These are phyloP conservation scores for Aspergillus bridgeri DNA, from an alignment of 495 filamentous ascomycete genomes.

Conservation along the genomic window DNA sequence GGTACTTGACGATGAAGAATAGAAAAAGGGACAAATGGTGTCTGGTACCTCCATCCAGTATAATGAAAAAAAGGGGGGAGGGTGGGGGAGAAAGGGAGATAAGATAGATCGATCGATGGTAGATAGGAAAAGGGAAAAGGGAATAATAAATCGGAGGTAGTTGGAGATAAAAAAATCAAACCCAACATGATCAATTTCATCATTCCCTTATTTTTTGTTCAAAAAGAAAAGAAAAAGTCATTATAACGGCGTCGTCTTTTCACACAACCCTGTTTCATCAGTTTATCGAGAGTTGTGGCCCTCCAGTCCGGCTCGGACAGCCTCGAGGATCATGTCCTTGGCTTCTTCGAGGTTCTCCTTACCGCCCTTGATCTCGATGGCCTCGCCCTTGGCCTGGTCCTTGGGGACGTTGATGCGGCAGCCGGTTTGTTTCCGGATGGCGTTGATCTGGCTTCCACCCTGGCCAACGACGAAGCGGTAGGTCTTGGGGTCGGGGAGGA, in stretches of 20 bases:
- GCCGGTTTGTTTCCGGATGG: conserved; percentile 85
- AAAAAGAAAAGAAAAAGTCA: conserved; percentile 1
- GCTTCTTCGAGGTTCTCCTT: conserved; percentile 82
- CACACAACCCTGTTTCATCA: conserved; percentile 1
- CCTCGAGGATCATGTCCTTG: conserved; percentile 80
- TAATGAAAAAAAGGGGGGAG: background rate
- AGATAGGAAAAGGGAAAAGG: too few species aligned
- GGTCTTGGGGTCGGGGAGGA: conserved; percentile 82
- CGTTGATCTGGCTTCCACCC: conserved; percentile 85
- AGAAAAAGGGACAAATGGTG: background rate
- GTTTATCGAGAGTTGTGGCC: conserved; percentile 21
- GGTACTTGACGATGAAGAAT: too few species aligned
- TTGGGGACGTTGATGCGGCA: conserved; percentile 90
- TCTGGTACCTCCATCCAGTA: background rate
- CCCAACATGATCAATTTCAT: too few species aligned
- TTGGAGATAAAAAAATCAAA: too few species aligned
- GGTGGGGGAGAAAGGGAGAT: too few species aligned
- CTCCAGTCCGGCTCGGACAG: conserved; percentile 53
- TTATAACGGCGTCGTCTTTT: background rate
- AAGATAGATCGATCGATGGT: too few species aligned
- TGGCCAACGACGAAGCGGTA: conserved; percentile 89
- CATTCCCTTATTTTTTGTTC: too few species aligned
- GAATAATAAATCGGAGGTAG: too few species aligned
- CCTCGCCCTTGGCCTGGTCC: conserved; percentile 70
- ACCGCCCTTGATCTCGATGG: conserved; percentile 81